Conservation (phyloP, 1,139 yeast genomes). For the Yamadazyma membranifaciens region DNA sequence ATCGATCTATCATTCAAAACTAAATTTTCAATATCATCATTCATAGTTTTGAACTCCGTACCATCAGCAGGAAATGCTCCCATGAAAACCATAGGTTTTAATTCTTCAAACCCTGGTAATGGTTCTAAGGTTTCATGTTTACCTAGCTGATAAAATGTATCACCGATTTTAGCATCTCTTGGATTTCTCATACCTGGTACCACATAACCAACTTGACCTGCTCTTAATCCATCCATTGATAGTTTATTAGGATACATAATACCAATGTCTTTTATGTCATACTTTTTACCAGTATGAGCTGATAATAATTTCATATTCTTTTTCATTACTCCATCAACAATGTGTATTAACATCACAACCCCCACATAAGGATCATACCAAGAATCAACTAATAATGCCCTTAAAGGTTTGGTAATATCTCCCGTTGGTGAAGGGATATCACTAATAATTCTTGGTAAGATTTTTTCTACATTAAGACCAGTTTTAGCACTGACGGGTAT, state of each 20-base stretch:
- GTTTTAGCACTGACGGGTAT: slow-evolving; percentile 91
- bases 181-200: slow-evolving; percentile 93
- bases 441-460: slow-evolving; percentile 77
- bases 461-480: slow-evolving; percentile 71
- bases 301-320: slow-evolving; percentile 76
- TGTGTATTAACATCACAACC: slow-evolving; percentile 81
- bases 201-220: slow-evolving; percentile 94
- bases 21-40: slow-evolving; percentile 84
- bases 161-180: slow-evolving; percentile 86
- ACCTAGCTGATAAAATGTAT: slow-evolving; percentile 76
- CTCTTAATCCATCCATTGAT: slow-evolving; percentile 58
- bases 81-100: slow-evolving; percentile 97
- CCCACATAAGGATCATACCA: slow-evolving; percentile 97
- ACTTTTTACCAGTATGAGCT: slow-evolving; percentile 71
- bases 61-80: slow-evolving; percentile 99
- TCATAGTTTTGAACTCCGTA: slow-evolving; percentile 81
- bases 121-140: slow-evolving; percentile 63
- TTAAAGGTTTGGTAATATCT: slow-evolving; percentile 50
- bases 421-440: slow-evolving; percentile 76
- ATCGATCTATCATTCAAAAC: slow-evolving; percentile 92
- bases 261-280: slow-evolving; percentile 91
- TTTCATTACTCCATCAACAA: slow-evolving; percentile 77
- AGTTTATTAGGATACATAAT: slow-evolving; percentile 90
- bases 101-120: slow-evolving; percentile 92
- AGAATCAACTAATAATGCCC: slow-evolving; percentile 85